Evolutionary conservation across 2,329 filamentous ascomycete species (phyloP).

Genomic region (Beauveria australis): DNA sequence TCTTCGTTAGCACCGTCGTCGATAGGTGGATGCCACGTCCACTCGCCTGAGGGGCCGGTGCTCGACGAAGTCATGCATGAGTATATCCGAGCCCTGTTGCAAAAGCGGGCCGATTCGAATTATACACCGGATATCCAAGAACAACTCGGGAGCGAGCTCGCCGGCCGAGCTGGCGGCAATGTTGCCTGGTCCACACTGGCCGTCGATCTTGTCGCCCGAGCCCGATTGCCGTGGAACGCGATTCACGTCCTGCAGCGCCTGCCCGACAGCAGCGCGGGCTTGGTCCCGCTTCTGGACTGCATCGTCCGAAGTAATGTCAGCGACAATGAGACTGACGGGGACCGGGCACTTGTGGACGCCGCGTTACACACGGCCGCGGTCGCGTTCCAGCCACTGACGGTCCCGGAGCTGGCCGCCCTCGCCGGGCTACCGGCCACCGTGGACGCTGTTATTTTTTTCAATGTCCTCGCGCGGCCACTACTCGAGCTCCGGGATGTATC

Average conservation of each 20-base stretch:
- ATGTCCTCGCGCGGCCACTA: neutral
- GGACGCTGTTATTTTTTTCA: neutral
- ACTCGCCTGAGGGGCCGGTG: neutral
- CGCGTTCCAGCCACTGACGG: neutral
- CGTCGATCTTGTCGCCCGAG: neutral
- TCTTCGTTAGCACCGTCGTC: neutral
- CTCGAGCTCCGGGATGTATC: neutral
- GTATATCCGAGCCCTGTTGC: neutral
- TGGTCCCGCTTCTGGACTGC: neutral
- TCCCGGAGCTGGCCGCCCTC: neutral
- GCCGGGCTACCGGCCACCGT: neutral
- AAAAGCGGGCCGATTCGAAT: neutral
- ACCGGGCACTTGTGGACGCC: neutral
- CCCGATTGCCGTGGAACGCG: neutral
- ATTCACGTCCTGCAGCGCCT: neutral
- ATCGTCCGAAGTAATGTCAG: neutral
- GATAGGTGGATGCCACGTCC: neutral
- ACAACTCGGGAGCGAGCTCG: neutral
- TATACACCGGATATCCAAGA: neutral
- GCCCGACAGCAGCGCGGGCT: neutral
- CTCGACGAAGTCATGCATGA: neutral
- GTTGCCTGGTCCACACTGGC: neutral
- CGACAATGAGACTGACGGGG: neutral
- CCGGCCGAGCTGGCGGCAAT: neutral
- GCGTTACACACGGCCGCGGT: neutral